These are phyloP conservation scores for Zygotorulaspora chibaensis DNA, from an alignment of 805 yeast species.

Conservation along the genomic window DNA sequence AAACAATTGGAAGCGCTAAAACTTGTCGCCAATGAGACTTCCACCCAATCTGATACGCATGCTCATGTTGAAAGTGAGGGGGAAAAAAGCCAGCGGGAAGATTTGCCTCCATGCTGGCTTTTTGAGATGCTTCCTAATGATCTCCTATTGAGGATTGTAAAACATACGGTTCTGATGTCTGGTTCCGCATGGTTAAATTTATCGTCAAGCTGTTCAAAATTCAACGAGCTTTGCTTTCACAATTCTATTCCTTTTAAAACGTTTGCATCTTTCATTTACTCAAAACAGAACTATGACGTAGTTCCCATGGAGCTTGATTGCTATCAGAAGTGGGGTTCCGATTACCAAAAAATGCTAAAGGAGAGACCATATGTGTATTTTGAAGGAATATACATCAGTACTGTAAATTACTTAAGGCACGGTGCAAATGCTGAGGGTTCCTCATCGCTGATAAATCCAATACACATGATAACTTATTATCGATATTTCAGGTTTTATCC, in stretches of 20 bases:
- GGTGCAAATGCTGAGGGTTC: slow-evolving; percentile 71
- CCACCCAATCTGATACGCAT: slow-evolving; percentile 8
- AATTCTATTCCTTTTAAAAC: slow-evolving; percentile 47
- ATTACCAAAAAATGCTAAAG: slow-evolving; percentile 37
- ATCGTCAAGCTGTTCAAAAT: slow-evolving; percentile 53
- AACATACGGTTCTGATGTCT: slow-evolving; percentile 41
- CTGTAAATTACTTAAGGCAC: slow-evolving; percentile 76
- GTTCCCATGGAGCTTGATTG: slow-evolving; percentile 39
- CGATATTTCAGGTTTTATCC: slow-evolving; percentile 77
- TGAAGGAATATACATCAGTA: slow-evolving; percentile 81
- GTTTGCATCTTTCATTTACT: slow-evolving; percentile 49
- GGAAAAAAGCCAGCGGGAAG: slow-evolving; percentile 21
- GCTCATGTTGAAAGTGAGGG: slow-evolving; percentile 15
- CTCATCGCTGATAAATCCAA: slow-evolving; percentile 66
- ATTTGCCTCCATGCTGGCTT: slow-evolving; percentile 39
- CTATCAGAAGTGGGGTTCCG: slow-evolving; percentile 39
- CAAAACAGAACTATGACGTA: slow-evolving; percentile 49
- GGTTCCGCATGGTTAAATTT: slow-evolving; percentile 66
- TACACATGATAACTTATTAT: slow-evolving; percentile 81
- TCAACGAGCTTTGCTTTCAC: slow-evolving; percentile 55
- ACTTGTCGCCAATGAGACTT: slow-evolving; percentile 2
- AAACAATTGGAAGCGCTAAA: slow-evolving; percentile 17
- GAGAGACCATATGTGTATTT: slow-evolving; percentile 75
- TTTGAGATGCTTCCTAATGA: slow-evolving; percentile 53
- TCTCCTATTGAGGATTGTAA: slow-evolving; percentile 48